Evolutionary conservation across 2,329 filamentous ascomycete species (phyloP).

Genomic region (Amauroascus verrucosus): DNA sequence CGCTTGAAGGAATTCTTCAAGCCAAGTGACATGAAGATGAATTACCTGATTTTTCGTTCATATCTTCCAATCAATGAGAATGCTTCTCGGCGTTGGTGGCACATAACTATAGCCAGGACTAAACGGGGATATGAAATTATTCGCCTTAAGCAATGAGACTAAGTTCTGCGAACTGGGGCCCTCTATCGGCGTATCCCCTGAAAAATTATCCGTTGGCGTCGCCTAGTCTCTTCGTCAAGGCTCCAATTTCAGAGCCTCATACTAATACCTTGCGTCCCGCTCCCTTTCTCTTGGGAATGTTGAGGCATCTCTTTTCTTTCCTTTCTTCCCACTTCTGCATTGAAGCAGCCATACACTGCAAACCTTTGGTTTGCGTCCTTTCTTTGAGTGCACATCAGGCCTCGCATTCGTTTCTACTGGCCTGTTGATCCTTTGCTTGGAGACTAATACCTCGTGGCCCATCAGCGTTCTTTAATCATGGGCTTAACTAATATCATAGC

Average conservation of each 20-base stretch:
- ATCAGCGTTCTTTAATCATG: slow-evolving; percentile 24
- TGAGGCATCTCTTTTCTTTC: background rate
- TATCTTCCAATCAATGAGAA: too few relatives aligned
- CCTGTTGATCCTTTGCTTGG: slow-evolving; percentile 21
- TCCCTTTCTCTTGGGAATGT: background rate
- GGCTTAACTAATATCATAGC: slow-evolving; percentile 25
- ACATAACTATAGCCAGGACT: too few relatives aligned
- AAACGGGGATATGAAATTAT: slow-evolving; percentile 3
- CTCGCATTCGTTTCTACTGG: slow-evolving; percentile 28
- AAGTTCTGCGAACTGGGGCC: background rate
- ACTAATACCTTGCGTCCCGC: background rate
- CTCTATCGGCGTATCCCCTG: slow-evolving; percentile 5
- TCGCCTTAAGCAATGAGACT: background rate
- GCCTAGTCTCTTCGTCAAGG: too few relatives aligned
- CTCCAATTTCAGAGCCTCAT: background rate
- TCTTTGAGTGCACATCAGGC: slow-evolving; percentile 34
- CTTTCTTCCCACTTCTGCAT: background rate
- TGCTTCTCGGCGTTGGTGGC: too few relatives aligned
- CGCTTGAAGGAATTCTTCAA: too few relatives aligned
- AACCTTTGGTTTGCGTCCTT: slow-evolving; percentile 44
- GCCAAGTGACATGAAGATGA: too few relatives aligned
- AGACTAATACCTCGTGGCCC: background rate
- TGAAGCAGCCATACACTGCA: slow-evolving; percentile 7
- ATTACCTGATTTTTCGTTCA: too few relatives aligned
- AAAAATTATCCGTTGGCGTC: slow-evolving; percentile 2